Conservation (phyloP, 2,329 filamentous ascomycete species). For the Lachnellula occidentalis region DNA sequence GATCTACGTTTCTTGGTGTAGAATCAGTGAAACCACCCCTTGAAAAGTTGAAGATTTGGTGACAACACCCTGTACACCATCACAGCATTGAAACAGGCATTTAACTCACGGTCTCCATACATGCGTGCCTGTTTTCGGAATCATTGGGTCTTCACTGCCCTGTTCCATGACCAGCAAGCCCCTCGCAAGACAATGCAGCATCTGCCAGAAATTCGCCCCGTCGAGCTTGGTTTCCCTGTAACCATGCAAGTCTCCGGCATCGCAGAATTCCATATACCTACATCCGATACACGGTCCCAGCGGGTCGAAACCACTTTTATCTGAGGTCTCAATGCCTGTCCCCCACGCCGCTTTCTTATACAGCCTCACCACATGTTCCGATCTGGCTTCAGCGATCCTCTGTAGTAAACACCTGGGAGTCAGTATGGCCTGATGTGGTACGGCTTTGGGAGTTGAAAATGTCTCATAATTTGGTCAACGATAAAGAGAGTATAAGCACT, state of each 20-base stretch:
- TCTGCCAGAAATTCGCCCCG: slow-evolving; percentile 9
- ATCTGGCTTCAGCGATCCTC: not conserved
- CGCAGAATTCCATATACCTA: not conserved
- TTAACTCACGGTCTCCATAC: not conserved
- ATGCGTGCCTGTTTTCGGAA: not conserved
- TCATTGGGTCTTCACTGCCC: slow-evolving; percentile 2
- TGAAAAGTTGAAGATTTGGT: no score
- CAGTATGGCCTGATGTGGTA: no score
- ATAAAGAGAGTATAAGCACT: no score
- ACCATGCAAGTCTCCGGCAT: not conserved
- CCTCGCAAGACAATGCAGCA: slow-evolving; percentile 9
- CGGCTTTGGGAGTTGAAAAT: no score
- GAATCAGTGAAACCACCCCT: no score
- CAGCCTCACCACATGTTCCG: not conserved
- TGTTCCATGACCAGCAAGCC: slow-evolving; percentile 2
- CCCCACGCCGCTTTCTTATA: no score
- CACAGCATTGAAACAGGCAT: not conserved
- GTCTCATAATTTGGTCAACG: no score
- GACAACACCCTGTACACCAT: no score
- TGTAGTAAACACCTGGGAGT: no score
- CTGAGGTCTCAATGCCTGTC: no score
- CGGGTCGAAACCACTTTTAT: no score
- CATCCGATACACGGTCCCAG: not conserved
- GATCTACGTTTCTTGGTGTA: no score
- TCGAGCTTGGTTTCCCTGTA: not conserved